These are phyloP conservation scores for Sanghuangporus baumii DNA, from an alignment of 1,284 basidiomycete species.

Conservation along the genomic window DNA sequence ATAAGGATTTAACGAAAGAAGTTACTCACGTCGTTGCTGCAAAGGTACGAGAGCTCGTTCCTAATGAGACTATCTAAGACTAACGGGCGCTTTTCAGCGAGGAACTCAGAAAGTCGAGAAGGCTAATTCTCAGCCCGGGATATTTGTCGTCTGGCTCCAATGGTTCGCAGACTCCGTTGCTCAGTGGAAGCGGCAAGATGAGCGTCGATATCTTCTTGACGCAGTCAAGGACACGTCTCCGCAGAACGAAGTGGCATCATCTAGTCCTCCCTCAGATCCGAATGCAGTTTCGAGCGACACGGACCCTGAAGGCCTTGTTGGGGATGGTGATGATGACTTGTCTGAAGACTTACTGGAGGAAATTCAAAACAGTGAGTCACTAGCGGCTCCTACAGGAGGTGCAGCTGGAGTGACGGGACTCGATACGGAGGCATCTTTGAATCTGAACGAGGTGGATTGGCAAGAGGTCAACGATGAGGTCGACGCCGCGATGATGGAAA, in stretches of 20 bases:
- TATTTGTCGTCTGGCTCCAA: slow-evolving; percentile 79
- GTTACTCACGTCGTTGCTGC: slow-evolving; percentile 92
- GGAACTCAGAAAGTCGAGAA: slow-evolving; percentile 89
- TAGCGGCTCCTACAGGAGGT: slow-evolving; percentile 11
- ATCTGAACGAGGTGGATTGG: slow-evolving; percentile 63
- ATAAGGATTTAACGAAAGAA: slow-evolving; percentile 56
- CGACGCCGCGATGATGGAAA: slow-evolving; percentile 81
- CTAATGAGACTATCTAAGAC: not conserved
- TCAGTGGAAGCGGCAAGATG: slow-evolving; percentile 73
- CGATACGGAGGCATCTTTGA: slow-evolving; percentile 29
- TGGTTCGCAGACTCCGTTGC: slow-evolving; percentile 89
- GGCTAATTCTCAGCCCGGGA: slow-evolving; percentile 62
- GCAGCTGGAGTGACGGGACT: slow-evolving; percentile 22
- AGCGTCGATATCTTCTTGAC: slow-evolving; percentile 66
- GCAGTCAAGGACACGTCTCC: slow-evolving; percentile 29
- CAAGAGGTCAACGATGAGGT: slow-evolving; percentile 79
- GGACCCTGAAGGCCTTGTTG: slow-evolving; percentile 58
- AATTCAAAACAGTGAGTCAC: slow-evolving; percentile 4
- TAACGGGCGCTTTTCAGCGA: slow-evolving; percentile 38
- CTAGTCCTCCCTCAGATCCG: slow-evolving; percentile 44
- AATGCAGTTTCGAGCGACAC: slow-evolving; percentile 60
- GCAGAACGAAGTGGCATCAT: slow-evolving; percentile 27
- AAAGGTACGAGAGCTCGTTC: slow-evolving; percentile 43
- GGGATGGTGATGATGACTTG: slow-evolving; percentile 41
- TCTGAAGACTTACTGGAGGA: slow-evolving; percentile 21